Evolutionary conservation across 2,329 filamentous ascomycete genomes (phyloP).

Genomic region (Paecilomyces variotii): DNA sequence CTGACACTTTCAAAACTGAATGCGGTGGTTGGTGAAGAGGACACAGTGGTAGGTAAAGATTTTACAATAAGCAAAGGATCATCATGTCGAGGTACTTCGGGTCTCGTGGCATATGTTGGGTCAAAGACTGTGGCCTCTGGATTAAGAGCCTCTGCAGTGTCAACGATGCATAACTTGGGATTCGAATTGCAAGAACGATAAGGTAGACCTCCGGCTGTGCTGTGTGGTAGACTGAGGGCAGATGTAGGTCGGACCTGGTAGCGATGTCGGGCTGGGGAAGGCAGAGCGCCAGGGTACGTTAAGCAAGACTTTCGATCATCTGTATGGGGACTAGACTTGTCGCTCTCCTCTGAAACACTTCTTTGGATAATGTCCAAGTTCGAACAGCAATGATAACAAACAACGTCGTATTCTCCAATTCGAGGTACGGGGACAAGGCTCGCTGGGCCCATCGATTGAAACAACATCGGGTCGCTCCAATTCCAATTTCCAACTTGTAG

Average conservation of each 20-base stretch:
- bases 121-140: conserved; percentile 1
- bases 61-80: background rate
- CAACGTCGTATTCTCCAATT: conserved; percentile 25
- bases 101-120: background rate
- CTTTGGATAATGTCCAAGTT: conserved; percentile 15
- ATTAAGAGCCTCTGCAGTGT: background rate
- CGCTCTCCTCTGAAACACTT: conserved; percentile 16
- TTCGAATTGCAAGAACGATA: conserved; percentile 4
- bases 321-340: background rate
- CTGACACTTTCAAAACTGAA: background rate
- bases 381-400: conserved; percentile 22
- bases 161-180: conserved; percentile 5
- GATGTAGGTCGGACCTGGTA: background rate
- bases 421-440: conserved; percentile 15
- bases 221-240: background rate
- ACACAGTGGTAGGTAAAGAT: background rate
- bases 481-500: conserved; percentile 20
- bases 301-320: background rate
- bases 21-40: background rate
- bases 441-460: conserved; percentile 15
- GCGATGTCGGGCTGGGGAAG: too few relatives aligned
- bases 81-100: background rate
- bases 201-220: conserved; percentile 5
- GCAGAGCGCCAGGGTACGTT: background rate
- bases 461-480: conserved; percentile 11